Base-by-base conservation (phyloP, 768 basidiomycete genomes). In the Paxillus ammoniavirescens region DNA sequence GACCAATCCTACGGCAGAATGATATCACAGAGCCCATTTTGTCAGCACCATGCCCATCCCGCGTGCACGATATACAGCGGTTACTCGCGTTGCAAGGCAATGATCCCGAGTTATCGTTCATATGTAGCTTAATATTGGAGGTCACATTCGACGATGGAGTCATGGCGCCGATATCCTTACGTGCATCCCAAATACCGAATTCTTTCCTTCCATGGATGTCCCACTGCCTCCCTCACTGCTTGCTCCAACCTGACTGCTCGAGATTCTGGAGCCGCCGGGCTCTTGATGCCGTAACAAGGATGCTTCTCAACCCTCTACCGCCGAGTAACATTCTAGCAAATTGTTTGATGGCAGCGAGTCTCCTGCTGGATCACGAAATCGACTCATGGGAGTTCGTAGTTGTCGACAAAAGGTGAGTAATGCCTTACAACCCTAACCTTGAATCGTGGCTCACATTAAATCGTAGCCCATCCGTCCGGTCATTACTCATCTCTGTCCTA, bases 171-270 rank as follows among this genome's bases (percentile, higher is more conserved):
- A 50, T 53, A 18, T 38, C 44, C 1, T 36, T 53, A 36, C 28
- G 47, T 33, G 36, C 30, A 18, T 40, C 53, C 37, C 36, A 54
- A 30, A 51, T 54, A 23, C 53, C 49, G 36, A 12, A 54, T 35
- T 21, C 49, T 8, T 42, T 51, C 30, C 53, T 54, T 15, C 31
- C 30, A 31, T 54, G 53, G 53, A 51, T 51, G 38, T 51, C 49
- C 15, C 53, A 54, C 38, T 38, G 50, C 2, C 48, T 54, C 15
- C 53, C 52, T 23, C 49, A 54, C 31, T 51, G 49, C 15, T 50
- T 54, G 10, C 28, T 30, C 13, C 37, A 40, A 35, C 15, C 51
- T 15, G 26, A 36, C 26, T 45, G 23, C 21, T 41, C 53, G 31
- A 35, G 37, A 23, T 45, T 45, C 18, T 42, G 38, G 41, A 54